Conservation (phyloP, 768 basidiomycete genomes). For the Podaxis rugospora region DNA sequence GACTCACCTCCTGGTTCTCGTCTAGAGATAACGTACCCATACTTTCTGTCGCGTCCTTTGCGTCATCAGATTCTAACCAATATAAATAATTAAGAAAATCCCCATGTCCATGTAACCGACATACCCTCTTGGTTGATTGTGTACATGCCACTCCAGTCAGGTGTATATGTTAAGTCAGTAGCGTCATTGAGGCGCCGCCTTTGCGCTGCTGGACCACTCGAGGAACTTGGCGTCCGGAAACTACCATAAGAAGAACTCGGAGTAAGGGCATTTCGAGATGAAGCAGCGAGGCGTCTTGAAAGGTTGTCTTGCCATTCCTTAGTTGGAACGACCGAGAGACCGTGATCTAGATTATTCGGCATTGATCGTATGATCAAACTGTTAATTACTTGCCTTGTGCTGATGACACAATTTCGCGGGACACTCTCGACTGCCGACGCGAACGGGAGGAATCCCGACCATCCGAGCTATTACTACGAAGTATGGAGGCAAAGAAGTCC, state of each 20-base stretch:
- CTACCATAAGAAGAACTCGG: slow-evolving; percentile 18
- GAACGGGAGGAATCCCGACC: slow-evolving; percentile 55
- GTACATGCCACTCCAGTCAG: slow-evolving; percentile 60
- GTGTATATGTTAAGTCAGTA: slow-evolving; percentile 20
- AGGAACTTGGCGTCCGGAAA: slow-evolving; percentile 16
- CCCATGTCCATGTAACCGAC: slow-evolving; percentile 1
- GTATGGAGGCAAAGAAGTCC: slow-evolving; percentile 73
- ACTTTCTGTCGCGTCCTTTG: slow-evolving; percentile 48
- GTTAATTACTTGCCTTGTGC: slow-evolving; percentile 39
- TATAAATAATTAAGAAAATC: background rate
- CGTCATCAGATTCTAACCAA: slow-evolving; percentile 24
- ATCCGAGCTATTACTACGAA: slow-evolving; percentile 50
- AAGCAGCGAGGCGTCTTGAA: slow-evolving; percentile 45
- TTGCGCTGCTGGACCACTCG: slow-evolving; percentile 25
- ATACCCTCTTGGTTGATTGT: slow-evolving; percentile 41
- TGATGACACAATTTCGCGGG: slow-evolving; percentile 79
- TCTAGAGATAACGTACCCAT: slow-evolving; percentile 72
- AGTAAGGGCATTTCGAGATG: slow-evolving; percentile 15
- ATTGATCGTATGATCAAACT: slow-evolving; percentile 7
- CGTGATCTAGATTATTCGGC: slow-evolving; percentile 39
- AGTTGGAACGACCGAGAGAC: slow-evolving; percentile 60
- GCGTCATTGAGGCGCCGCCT: slow-evolving; percentile 41
- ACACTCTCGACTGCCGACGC: slow-evolving; percentile 69
- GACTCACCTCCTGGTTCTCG: slow-evolving; percentile 64
- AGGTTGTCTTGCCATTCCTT: slow-evolving; percentile 78